phyloP scores from a whole-genome alignment of 768 basidiomycete genomes.

The Phylloporus rhodoxanthus region DNA sequence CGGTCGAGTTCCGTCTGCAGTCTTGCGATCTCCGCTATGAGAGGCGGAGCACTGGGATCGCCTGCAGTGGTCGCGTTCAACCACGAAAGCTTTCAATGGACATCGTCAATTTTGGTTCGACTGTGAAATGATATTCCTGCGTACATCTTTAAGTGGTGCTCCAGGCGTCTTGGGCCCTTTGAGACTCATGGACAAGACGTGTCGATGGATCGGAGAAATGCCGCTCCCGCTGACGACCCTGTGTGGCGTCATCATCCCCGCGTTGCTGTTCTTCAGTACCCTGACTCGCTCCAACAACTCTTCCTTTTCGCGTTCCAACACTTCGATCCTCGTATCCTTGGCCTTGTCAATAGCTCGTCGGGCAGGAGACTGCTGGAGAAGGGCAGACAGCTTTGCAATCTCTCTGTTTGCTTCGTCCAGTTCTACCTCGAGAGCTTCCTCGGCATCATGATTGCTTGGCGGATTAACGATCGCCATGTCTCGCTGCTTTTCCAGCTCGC shows the following conservation, averaged over 20 bases:
- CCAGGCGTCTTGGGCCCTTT: constrained; percentile 74
- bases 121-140: constrained; percentile 14
- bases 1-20: constrained; percentile 69
- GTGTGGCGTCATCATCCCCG: constrained; percentile 52
- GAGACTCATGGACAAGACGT: constrained; percentile 61
- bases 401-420: constrained; percentile 73
- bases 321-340: constrained; percentile 68
- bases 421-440: constrained; percentile 61
- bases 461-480: constrained; percentile 18
- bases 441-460: constrained; percentile 47
- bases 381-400: constrained; percentile 60
- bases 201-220: constrained; percentile 75
- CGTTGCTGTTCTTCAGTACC: constrained; percentile 46
- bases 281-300: constrained; percentile 69
- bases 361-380: constrained; percentile 67
- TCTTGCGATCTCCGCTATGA: constrained; percentile 66
- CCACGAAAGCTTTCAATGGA: constrained; percentile 57
- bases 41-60: constrained; percentile 53
- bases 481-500: constrained; percentile 42
- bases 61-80: constrained; percentile 50
- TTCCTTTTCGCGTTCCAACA: constrained; percentile 71
- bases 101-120: constrained; percentile 6
- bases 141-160: constrained; percentile 69
- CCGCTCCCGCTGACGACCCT: constrained; percentile 49
- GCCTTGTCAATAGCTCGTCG: constrained; percentile 73